Base-by-base conservation (phyloP, 352 stramenopile species). In the Pythium phragmitis region DNA sequence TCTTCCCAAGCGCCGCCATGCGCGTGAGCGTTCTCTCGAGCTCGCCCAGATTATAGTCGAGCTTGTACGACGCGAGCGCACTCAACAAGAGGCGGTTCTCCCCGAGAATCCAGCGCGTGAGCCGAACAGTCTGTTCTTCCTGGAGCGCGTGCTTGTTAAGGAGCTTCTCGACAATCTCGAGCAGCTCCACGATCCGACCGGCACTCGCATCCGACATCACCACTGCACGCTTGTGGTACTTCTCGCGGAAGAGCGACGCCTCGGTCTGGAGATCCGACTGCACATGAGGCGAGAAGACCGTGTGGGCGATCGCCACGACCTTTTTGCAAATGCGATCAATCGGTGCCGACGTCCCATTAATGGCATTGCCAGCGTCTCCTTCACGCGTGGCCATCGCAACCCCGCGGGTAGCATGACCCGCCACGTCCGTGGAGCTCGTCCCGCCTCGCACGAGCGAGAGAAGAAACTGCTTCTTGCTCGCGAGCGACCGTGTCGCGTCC, bases 111-210 rank as follows among this genome's bases (percentile, higher is more conserved):
- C 89, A 63, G 39, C 79, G 67, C 21, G 89, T 57, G 7, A 87
- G 53, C 28, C 80, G 70, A 3, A 69, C 67, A 2, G 70, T 73
- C 33, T 87, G 71, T 19, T 89, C 79, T 61, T 91, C 82, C 14
- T 71, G 66, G 26, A 91, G 68, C 37, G 69, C 74, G 50, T 86
- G 82, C 59, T 83, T 82, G 63, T 80, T 80, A 43, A 91, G 57
- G 37, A 91, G 63, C 46, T 56, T 69, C 68, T 89, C 80, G 7
- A 88, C 60, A 12, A 87, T 28, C 0, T 23, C 57, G 2, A 91
- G 58, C 19, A 91, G 60, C 65, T 91, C 74, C 65, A 85, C 75
- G 9, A 75, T 68, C 4, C 76, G 65, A n/a, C 56, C 57, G 9
- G 76, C 72, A 8, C 63, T 60, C 19, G 45, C 56, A n/a, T 63